These are phyloP conservation scores for Penicillium atrosanguineum DNA, from an alignment of 495 filamentous ascomycete species.

Conservation along the genomic window DNA sequence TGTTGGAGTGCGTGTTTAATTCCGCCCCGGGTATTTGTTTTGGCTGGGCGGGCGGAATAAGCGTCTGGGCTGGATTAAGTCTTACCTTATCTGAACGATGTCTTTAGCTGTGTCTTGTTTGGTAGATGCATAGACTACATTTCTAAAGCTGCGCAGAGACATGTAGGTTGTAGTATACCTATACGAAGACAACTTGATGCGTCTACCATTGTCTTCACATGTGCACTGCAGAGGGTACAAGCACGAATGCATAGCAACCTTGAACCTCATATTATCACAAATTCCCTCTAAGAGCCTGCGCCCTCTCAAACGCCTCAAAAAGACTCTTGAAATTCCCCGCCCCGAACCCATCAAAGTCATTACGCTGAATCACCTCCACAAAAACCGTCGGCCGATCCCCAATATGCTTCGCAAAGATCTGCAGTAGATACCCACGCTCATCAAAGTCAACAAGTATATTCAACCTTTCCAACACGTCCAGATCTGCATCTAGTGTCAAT, in stretches of 20 bases:
- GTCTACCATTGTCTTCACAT: too few relatives aligned
- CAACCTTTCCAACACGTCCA: conserved; percentile 61
- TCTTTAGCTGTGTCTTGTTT: too few relatives aligned
- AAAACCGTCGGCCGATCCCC: conserved; percentile 85
- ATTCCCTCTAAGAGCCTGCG: conserved; percentile 55
- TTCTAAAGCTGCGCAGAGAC: too few relatives aligned
- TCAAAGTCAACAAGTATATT: conserved; percentile 84
- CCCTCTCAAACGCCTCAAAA: conserved; percentile 83
- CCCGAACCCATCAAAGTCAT: conserved; percentile 78
- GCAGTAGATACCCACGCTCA: conserved; percentile 73
- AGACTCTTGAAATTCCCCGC: conserved; percentile 84
- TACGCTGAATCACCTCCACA: conserved; percentile 78
- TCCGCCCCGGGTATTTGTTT: neutral
- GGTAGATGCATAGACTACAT: too few relatives aligned
- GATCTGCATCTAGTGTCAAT: conserved; percentile 59
- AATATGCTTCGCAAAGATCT: conserved; percentile 79
- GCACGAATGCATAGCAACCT: too few relatives aligned
- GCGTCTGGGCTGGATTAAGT: too few relatives aligned
- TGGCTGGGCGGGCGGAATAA: too few relatives aligned
- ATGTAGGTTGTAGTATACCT: too few relatives aligned
- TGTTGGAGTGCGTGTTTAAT: neutral
- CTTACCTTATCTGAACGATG: too few relatives aligned
- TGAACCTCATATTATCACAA: conserved; percentile 7
- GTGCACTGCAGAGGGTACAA: too few relatives aligned
- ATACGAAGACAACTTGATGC: too few relatives aligned